Conservation (phyloP, 805 yeast species). For the Metschnikowia henanensis region DNA sequence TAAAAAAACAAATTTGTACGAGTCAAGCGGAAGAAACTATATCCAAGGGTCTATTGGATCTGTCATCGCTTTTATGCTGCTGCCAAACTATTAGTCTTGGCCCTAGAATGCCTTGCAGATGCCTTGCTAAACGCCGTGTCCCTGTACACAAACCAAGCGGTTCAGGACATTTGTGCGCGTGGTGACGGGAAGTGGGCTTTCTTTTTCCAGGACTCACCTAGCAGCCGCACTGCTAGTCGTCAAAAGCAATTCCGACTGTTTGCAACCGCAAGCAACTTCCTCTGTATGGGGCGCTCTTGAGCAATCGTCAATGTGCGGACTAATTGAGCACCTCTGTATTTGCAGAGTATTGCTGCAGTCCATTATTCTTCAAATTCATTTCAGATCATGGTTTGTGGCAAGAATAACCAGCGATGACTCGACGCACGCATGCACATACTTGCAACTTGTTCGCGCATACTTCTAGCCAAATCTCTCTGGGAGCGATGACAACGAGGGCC, state of each 20-base stretch:
- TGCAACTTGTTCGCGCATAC: background rate
- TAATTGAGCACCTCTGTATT: too few species aligned
- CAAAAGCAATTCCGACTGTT: too few species aligned
- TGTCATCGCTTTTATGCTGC: conserved; percentile 6
- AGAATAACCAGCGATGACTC: background rate
- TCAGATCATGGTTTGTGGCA: background rate
- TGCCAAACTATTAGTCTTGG: background rate
- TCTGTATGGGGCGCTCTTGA: too few species aligned
- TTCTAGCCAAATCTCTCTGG: background rate
- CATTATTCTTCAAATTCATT: too few species aligned
- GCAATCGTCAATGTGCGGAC: too few species aligned
- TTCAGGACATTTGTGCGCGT: conserved; percentile 8
- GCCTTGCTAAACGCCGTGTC: conserved; percentile 13
- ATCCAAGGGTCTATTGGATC: background rate
- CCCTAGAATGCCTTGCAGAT: conserved; percentile 1
- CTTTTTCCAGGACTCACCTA: conserved; percentile 1
- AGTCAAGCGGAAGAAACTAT: background rate
- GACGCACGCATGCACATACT: background rate
- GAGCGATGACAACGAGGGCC: background rate
- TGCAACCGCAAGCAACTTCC: too few species aligned
- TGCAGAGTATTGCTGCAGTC: too few species aligned
- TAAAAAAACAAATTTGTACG: background rate
- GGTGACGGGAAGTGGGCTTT: background rate
- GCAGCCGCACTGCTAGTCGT: too few species aligned
- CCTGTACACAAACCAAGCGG: conserved; percentile 8